These are phyloP conservation scores for Begonia loranthoides DNA, from an alignment of 306 rosid species.

Conservation along the genomic window DNA sequence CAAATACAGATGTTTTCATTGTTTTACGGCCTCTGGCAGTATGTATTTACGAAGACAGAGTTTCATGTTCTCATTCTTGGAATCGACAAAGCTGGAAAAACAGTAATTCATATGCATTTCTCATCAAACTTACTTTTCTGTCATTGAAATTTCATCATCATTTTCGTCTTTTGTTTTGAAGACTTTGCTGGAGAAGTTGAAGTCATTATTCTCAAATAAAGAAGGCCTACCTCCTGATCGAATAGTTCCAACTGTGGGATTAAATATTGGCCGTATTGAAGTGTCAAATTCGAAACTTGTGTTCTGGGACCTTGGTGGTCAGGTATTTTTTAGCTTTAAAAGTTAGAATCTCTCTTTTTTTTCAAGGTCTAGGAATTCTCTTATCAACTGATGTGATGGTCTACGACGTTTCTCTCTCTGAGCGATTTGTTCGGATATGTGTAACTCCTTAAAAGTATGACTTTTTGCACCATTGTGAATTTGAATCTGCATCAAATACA, in stretches of 20 bases:
- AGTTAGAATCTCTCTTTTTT: too few species aligned
- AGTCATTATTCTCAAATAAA: slow-evolving; percentile 55
- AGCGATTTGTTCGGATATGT: too few species aligned
- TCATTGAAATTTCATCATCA: too few species aligned
- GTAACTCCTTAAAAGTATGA: too few species aligned
- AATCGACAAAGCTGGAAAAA: slow-evolving; percentile 98
- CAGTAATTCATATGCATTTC: slow-evolving; percentile 42
- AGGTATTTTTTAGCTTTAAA: slow-evolving; percentile 34
- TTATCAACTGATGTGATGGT: too few species aligned
- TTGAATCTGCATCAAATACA: too few species aligned
- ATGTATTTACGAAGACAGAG: slow-evolving; percentile 77
- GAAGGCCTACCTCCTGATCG: slow-evolving; percentile 98
- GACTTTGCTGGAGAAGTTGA: slow-evolving; percentile 96
- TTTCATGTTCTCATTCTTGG: slow-evolving; percentile 95
- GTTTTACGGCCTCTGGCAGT: slow-evolving; percentile 94
- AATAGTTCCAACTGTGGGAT: slow-evolving; percentile 97
- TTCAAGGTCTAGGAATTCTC: too few species aligned
- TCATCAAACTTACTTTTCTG: not conserved
- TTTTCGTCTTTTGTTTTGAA: slow-evolving; percentile 6
- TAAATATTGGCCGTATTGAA: slow-evolving; percentile 92
- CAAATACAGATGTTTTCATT: slow-evolving; percentile 63
- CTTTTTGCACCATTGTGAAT: too few species aligned
- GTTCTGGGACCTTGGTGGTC: slow-evolving; percentile 99
- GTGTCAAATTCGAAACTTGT: slow-evolving; percentile 62
- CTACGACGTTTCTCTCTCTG: too few species aligned